Base-by-base conservation (phyloP, 495 filamentous ascomycete species). In the Glonium stellatum region DNA sequence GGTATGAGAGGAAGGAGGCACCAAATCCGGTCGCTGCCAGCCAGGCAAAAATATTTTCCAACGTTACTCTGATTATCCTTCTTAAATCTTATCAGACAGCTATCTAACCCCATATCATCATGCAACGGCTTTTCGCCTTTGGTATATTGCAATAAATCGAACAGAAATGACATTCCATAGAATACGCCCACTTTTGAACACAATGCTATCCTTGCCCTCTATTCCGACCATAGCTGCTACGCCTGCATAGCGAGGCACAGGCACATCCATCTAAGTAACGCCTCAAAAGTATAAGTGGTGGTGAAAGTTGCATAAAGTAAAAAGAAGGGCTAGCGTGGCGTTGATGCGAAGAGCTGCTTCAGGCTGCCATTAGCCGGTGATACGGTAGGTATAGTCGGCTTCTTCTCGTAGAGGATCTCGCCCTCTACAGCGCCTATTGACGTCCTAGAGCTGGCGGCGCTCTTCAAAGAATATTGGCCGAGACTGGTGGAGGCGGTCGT, bases 261-360 rank as follows among this genome's bases (percentile, higher is more conserved):
- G 4, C 39, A 13, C 13, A 11, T 4, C 39, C 39, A 44, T 44
- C 39, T 44, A 44, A 31, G 39, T 44, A 44, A 44, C 39, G 39
- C 39, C 39, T 39, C 39, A 15, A 44, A 15, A 44, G 39, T 44
- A 18, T 44, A 44, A 18, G 1, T 15, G 4, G 12, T 44, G 39
- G 1, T 18, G 13, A 44, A 44, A 44, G 4, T 44, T 44, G 18
- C 18, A 18, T 44, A 11, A 44, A 44, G 39, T 44, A 11, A 13
- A 44, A 4, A 4, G 13, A 44, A 44, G 6, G 39, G 18, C 39
- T 18, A 44, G 10, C 39, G 39, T 64, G 15, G 60, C 57, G 10
- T 55, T 39, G 47, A 68, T 48, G 42, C 57, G 52, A 70, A 67
- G 19, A 72, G 57, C 56, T 64, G 63, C 54, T 68, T 70, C 48